phyloP scores from a whole-genome alignment of 148 eudicot genomes.

The Fagopyrum tataricum region DNA sequence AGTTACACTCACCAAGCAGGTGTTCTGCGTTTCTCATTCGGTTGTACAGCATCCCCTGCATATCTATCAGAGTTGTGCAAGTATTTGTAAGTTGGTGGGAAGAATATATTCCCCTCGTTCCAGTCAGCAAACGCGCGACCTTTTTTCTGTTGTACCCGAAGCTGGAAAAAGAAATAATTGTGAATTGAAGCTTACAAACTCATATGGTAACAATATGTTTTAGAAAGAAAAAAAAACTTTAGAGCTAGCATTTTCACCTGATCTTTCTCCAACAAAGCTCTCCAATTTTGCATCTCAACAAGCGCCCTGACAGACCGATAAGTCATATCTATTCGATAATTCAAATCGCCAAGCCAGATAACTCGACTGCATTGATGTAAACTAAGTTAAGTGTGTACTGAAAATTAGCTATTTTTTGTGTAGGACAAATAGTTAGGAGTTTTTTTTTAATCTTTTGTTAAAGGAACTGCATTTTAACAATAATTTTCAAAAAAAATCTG shows the following conservation, averaged over 20 bases:
- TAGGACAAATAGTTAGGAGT: neutral
- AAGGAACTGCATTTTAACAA: neutral
- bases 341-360: constrained; percentile 97
- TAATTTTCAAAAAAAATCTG: neutral
- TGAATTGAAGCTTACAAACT: constrained; percentile 7
- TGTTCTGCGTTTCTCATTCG: constrained; percentile 85
- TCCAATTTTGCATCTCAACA: constrained; percentile 97
- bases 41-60: constrained; percentile 74
- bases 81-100: constrained; percentile 96
- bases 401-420: neutral
- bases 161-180: constrained; percentile 31
- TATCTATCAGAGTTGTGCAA: constrained; percentile 89
- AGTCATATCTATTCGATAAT: constrained; percentile 77
- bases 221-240: neutral
- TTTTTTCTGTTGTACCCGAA: constrained; percentile 72
- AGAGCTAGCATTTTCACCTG: constrained; percentile 42
- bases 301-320: constrained; percentile 93
- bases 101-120: constrained; percentile 92
- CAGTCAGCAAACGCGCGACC: constrained; percentile 82
- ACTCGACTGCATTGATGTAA: constrained; percentile 52
- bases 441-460: neutral
- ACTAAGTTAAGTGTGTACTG: neutral
- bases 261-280: constrained; percentile 82
- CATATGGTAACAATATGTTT: neutral
- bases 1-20: constrained; percentile 78